Percentiles rank a stretch among this genome's conserved stretches.
Conservation (phyloP, 2,329 filamentous ascomycete genomes). For the Aspergillus tamarii region DNA sequence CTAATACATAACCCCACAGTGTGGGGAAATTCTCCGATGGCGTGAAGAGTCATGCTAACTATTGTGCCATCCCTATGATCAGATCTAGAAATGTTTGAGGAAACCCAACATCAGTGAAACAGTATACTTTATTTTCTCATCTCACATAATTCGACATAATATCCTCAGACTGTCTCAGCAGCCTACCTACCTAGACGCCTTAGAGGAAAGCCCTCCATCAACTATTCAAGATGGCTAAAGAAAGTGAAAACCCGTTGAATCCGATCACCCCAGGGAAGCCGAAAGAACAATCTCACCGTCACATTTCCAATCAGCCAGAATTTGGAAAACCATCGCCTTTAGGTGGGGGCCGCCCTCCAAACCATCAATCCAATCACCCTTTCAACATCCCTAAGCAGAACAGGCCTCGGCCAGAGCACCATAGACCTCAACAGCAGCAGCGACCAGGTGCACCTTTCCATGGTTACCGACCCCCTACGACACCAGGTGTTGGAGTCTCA, state of each 20-base stretch:
- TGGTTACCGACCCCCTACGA: slow-evolving; percentile 22
- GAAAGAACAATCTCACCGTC: slow-evolving; percentile 37
- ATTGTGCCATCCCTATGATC: background rate
- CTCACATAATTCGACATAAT: background rate
- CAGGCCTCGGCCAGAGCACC: slow-evolving; percentile 54
- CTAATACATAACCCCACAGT: background rate
- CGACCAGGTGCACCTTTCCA: slow-evolving; percentile 25
- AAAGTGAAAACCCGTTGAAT: slow-evolving; percentile 51
- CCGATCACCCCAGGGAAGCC: slow-evolving; percentile 40
- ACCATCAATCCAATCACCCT: slow-evolving; percentile 42
- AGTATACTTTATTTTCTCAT: background rate
- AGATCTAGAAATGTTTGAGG: background rate
- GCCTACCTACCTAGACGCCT: background rate
- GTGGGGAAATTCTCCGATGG: background rate
- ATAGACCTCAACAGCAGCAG: slow-evolving; percentile 38
- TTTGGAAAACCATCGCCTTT: slow-evolving; percentile 64
- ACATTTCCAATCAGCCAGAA: slow-evolving; percentile 49
- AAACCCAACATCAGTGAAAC: background rate
- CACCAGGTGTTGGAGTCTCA: slow-evolving; percentile 23
- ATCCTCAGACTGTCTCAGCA: background rate
- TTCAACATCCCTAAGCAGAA: slow-evolving; percentile 58
- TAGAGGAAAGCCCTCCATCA: background rate
- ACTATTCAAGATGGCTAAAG: slow-evolving; percentile 52
- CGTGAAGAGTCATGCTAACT: background rate
- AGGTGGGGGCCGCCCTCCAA: slow-evolving; percentile 46